Percentiles rank a stretch among this genome's conserved stretches.
Evolutionary conservation across 257 asterid genomes (phyloP).

Genomic region (Salvia miltiorrhiza): DNA sequence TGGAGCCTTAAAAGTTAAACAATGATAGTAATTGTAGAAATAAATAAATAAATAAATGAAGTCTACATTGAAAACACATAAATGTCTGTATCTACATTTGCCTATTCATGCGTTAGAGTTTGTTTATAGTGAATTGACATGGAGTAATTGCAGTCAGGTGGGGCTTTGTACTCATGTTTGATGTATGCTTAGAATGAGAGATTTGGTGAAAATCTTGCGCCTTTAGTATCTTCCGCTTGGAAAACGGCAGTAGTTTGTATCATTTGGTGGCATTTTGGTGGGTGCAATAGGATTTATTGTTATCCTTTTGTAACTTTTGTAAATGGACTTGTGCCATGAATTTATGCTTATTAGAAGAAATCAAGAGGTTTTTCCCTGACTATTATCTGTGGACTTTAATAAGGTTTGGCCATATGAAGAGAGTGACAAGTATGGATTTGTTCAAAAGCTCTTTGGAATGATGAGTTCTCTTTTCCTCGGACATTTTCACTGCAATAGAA

Average conservation of each 20-base stretch:
- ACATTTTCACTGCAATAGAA: constrained; percentile 47
- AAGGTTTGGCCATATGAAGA: constrained; percentile 99
- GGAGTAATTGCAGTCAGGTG: not conserved
- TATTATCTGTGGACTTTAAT: constrained; percentile 22
- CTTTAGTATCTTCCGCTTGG: not conserved
- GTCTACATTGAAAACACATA: no score
- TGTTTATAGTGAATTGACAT: not conserved
- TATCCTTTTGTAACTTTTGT: no score
- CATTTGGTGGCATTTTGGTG: not conserved
- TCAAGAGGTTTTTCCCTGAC: constrained; percentile 27
- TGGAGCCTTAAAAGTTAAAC: no score
- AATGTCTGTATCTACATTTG: not conserved
- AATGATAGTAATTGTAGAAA: no score
- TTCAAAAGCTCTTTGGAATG: constrained; percentile 85
- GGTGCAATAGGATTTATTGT: not conserved
- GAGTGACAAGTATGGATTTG: constrained; percentile 74
- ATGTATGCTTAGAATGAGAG: not conserved
- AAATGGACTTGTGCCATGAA: no score
- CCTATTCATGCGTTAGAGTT: not conserved
- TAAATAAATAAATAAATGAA: no score
- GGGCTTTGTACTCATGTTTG: not conserved
- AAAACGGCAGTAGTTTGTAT: not conserved
- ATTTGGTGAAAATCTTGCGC: not conserved
- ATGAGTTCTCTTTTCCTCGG: constrained; percentile 68
- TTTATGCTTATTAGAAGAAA: no score